These are phyloP conservation scores for Chrysoporthe puriensis DNA, from an alignment of 2,329 filamentous ascomycete genomes.

Conservation along the genomic window DNA sequence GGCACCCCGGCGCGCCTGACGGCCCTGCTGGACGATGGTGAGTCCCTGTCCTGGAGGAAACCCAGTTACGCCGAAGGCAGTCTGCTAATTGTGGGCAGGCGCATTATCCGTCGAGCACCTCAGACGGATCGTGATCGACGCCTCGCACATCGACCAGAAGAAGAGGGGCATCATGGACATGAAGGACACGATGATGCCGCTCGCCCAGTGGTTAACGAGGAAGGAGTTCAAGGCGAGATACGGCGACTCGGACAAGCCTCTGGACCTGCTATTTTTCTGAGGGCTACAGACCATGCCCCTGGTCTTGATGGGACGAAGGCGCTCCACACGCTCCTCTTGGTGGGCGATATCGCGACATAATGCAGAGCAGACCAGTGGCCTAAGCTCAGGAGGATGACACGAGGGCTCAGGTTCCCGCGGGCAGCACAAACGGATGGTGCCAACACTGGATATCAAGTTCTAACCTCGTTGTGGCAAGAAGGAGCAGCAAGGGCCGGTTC, in stretches of 20 bases:
- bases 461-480: neutral
- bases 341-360: neutral
- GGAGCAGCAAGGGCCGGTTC: neutral
- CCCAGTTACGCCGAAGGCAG: neutral
- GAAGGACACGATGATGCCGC: slow-evolving; percentile 85
- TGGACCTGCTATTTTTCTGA: slow-evolving; percentile 70
- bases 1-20: slow-evolving; percentile 84
- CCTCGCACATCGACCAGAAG: slow-evolving; percentile 92
- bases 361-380: neutral
- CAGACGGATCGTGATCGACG: slow-evolving; percentile 55
- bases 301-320: neutral
- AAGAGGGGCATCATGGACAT: slow-evolving; percentile 93
- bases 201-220: slow-evolving; percentile 74
- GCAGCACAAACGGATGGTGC: neutral
- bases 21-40: slow-evolving; percentile 82
- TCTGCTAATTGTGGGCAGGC: slow-evolving; percentile 14
- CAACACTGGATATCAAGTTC: neutral
- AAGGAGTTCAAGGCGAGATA: slow-evolving; percentile 75
- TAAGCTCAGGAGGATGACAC: neutral
- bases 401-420: neutral
- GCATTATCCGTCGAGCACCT: slow-evolving; percentile 25
- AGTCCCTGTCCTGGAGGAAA: slow-evolving; percentile 31
- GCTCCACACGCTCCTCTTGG: neutral
- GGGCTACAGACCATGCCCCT: slow-evolving; percentile 15
- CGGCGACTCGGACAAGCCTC: slow-evolving; percentile 56